Conservation (phyloP, 1,284 basidiomycete genomes). For the Pascua sp. region DNA sequence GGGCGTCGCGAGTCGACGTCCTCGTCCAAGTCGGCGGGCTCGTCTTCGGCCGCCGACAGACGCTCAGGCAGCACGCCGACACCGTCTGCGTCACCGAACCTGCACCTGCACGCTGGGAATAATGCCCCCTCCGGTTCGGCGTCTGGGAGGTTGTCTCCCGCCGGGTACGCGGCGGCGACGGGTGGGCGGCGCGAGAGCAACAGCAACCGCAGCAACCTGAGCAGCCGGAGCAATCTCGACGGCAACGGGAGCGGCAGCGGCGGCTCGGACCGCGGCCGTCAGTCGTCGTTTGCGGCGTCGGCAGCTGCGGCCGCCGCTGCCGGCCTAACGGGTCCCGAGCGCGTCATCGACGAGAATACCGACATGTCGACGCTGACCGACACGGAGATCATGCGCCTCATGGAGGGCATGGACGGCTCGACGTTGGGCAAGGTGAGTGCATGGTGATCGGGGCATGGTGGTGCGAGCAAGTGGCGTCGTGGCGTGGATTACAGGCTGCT, state of each 20-base stretch:
- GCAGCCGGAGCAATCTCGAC: neutral
- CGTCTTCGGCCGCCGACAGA: neutral
- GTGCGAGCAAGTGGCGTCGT: neutral
- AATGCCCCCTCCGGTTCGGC: neutral
- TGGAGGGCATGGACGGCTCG: constrained; percentile 41
- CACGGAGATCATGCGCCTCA: constrained; percentile 47
- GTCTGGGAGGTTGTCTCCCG: neutral
- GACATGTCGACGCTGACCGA: constrained; percentile 46
- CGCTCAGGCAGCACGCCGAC: neutral
- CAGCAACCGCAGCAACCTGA: neutral
- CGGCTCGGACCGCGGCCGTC: neutral
- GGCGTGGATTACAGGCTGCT: neutral
- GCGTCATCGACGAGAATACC: constrained; percentile 48
- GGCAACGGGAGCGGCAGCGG: neutral
- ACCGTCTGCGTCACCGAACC: neutral
- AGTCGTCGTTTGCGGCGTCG: constrained; percentile 10
- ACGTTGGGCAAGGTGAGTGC: constrained; percentile 31
- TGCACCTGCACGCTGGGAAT: neutral
- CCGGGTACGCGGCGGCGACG: neutral
- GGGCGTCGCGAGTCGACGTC: neutral
- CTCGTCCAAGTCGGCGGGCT: neutral
- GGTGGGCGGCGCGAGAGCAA: neutral
- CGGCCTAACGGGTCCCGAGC: constrained; percentile 10
- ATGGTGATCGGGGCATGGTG: neutral
- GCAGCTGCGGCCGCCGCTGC: constrained; percentile 12